Base-by-base conservation (phyloP, 345 rosid genomes). In the Eucalyptus rudis region DNA sequence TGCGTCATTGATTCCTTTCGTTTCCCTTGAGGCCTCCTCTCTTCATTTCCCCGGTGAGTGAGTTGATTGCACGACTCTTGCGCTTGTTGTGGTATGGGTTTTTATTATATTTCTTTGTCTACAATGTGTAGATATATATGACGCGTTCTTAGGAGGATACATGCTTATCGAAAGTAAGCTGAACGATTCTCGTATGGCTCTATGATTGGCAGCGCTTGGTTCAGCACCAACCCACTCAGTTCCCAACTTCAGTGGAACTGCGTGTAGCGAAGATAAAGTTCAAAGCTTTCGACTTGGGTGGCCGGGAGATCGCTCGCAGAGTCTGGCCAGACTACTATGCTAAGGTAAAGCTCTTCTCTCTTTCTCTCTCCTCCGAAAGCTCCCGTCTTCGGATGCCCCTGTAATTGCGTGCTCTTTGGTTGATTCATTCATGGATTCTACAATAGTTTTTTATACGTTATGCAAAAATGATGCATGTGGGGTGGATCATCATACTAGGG, bases 191-290 rank as follows among this genome's bases (percentile, higher is more conserved):
- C 3, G 9, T 22, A 22, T 56, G 62, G 13, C 22, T 22, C 27
- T 2, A 27, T 8, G 27, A 56, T 56, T 2, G 51, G 87, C 88
- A 93, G 94, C 87, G 93, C 44, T 87, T 92, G 89, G 93, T 89
- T 86, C 94, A 89, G 68, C 92, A 91, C 56, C 91, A 91, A 87
- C 94, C 93, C 27, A 91, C 92, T 9, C 93, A 90, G 90, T 89
- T 91, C 86, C 93, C 94, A 2, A 92, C 93, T 14, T 93, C 94
- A 1, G 93, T 88, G 89, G 94, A 93, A 87, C 90, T 93, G 49
- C 86, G 91, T 59, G 88, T 93, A 49, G 94, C 93, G 66, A 90
- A 93, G 45, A 93, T 92, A 49, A 12, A 49, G 5, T 49, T 49
- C 50, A 49, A 0, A 49, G 50, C 50, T 4, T 49, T 49, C 50